A percentile compares a stretch with the other conserved stretches of the same genome.
phyloP scores from a whole-genome alignment of 192 early-diverging fungal genomes.

The Backusella circina region DNA sequence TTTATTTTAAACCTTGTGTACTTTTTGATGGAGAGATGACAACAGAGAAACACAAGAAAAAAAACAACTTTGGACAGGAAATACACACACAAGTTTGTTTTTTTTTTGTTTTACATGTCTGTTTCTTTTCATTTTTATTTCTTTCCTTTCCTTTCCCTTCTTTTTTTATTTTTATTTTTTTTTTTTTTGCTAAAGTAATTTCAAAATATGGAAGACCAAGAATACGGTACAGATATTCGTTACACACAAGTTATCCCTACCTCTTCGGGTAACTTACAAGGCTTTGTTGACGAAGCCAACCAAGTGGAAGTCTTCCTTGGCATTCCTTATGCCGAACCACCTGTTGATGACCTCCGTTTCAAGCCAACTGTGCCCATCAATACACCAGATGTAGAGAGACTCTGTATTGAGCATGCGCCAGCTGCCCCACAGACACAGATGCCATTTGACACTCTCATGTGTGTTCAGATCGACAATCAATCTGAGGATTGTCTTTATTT shows the following conservation, averaged over 20 bases:
- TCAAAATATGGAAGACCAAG: not conserved
- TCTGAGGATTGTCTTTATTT: slow-evolving; percentile 55
- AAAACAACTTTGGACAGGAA: not conserved
- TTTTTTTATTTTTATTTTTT: not conserved
- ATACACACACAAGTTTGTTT: not conserved
- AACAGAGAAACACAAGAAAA: not conserved
- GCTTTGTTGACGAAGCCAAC: slow-evolving; percentile 17
- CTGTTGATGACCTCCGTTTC: slow-evolving; percentile 38
- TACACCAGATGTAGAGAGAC: not conserved
- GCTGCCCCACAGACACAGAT: slow-evolving; percentile 25
- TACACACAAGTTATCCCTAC: not conserved
- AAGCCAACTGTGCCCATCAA: slow-evolving; percentile 37
- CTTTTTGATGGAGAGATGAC: not conserved
- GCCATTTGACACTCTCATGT: slow-evolving; percentile 32
- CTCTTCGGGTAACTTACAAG: slow-evolving; percentile 4
- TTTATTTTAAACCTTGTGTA: not conserved
- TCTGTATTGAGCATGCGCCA: slow-evolving; percentile 1
- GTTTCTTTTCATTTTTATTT: not conserved
- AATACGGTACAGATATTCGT: not conserved
- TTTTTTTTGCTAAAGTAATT: no score
- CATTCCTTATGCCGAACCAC: slow-evolving; percentile 48
- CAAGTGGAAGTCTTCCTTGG: slow-evolving; percentile 38
- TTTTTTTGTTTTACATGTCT: not conserved
- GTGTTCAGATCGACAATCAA: slow-evolving; percentile 26
- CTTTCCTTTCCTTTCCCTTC: not conserved